Evolutionary conservation across 495 filamentous ascomycete species (phyloP).

Genomic region (Penicillium psychrofluorescens): DNA sequence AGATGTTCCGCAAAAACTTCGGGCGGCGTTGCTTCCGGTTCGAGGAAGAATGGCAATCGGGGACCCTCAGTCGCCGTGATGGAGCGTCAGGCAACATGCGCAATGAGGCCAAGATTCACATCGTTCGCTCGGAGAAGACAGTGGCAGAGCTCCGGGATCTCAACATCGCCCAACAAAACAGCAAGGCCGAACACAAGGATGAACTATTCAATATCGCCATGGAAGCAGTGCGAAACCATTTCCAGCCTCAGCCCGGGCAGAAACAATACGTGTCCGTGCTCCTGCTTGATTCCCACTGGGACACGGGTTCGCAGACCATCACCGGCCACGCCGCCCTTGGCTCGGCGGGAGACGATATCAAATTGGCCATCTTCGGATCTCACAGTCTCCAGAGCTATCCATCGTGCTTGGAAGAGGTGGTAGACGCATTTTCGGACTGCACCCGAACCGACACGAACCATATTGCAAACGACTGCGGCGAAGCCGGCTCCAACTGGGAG

Average conservation of each 20-base stretch:
- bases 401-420: slow-evolving; percentile 73
- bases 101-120: slow-evolving; percentile 81
- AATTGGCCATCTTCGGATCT: slow-evolving; percentile 84
- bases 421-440: slow-evolving; percentile 80
- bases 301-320: slow-evolving; percentile 58
- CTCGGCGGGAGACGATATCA: slow-evolving; percentile 59
- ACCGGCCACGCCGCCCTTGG: slow-evolving; percentile 77
- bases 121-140: slow-evolving; percentile 76
- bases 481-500: slow-evolving; percentile 85
- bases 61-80: slow-evolving; percentile 67
- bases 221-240: slow-evolving; percentile 68
- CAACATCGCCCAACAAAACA: slow-evolving; percentile 73
- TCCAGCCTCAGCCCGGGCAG: slow-evolving; percentile 65
- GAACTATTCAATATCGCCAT: slow-evolving; percentile 69
- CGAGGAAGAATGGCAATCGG: slow-evolving; percentile 87
- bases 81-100: slow-evolving; percentile 61
- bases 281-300: slow-evolving; percentile 83
- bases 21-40: slow-evolving; percentile 79
- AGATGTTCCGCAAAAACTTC: slow-evolving; percentile 83
- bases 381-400: slow-evolving; percentile 86
- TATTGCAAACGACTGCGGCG: slow-evolving; percentile 77
- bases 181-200: slow-evolving; percentile 55
- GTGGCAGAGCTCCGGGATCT: slow-evolving; percentile 74
- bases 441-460: slow-evolving; percentile 75
- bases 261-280: slow-evolving; percentile 80